phyloP scores from a whole-genome alignment of 2,329 filamentous ascomycete genomes.

The Fusarium sp. region DNA sequence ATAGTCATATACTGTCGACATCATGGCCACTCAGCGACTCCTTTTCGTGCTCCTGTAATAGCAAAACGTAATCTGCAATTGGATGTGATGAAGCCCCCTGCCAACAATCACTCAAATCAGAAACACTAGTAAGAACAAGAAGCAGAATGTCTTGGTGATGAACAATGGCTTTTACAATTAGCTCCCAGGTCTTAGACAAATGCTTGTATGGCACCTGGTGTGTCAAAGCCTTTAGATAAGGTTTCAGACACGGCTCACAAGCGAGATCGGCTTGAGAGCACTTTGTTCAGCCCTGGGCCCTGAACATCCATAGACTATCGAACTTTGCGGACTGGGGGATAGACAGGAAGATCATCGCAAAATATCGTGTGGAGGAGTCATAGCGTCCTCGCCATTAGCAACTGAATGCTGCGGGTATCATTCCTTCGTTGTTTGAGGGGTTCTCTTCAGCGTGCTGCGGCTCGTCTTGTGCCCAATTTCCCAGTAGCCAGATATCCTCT shows the following conservation, averaged over 20 bases:
- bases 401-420: constrained; percentile 2
- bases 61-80: not conserved
- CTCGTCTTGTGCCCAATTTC: constrained; percentile 68
- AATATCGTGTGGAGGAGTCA: not conserved
- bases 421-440: constrained; percentile 3
- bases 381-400: not conserved
- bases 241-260: constrained; percentile 1
- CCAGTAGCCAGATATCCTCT: constrained; percentile 87
- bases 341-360: not conserved
- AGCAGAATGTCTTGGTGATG: not conserved
- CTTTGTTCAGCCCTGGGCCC: not conserved
- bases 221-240: not conserved
- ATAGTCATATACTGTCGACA: not conserved
- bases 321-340: not conserved
- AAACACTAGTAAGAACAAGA: not conserved
- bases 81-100: not conserved
- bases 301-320: not conserved
- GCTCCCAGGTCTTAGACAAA: constrained; percentile 2
- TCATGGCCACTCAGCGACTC: not conserved
- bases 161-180: not conserved
- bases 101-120: constrained; percentile 1
- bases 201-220: not conserved
- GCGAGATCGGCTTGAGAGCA: not conserved
- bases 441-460: constrained; percentile 40
- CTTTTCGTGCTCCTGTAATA: not conserved